Percentiles rank a stretch among this genome's conserved stretches.
phyloP scores from a whole-genome alignment of 345 rosid species.

The Eutrema heterophyllum region DNA sequence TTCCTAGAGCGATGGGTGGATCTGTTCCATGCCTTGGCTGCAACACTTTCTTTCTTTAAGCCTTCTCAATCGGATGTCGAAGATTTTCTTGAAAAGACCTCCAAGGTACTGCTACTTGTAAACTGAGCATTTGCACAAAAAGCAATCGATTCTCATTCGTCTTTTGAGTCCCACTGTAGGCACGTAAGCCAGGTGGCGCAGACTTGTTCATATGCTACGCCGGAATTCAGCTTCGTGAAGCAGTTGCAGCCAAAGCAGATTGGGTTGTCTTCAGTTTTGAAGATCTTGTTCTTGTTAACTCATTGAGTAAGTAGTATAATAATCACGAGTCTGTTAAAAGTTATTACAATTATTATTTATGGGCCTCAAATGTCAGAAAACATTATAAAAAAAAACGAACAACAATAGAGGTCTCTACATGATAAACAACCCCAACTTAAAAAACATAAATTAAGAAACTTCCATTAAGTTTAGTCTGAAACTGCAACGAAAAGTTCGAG shows the following conservation, averaged over 20 bases:
- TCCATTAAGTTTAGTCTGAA: constrained; percentile 9
- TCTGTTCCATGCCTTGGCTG: too few species aligned
- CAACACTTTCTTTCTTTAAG: too few species aligned
- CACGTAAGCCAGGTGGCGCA: constrained; percentile 68
- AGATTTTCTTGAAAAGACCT: too few species aligned
- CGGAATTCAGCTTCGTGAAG: constrained; percentile 65
- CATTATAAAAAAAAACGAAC: not conserved
- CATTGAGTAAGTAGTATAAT: not conserved
- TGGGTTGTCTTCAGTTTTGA: constrained; percentile 54
- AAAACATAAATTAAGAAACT: not conserved
- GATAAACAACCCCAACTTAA: constrained; percentile 5
- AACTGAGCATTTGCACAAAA: not conserved
- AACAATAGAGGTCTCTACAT: constrained; percentile 11
- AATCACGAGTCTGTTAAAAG: not conserved
- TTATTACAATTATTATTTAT: constrained; percentile 18
- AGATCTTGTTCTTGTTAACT: not conserved
- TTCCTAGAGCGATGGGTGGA: too few species aligned
- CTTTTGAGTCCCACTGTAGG: constrained; percentile 27
- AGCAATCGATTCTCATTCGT: not conserved
- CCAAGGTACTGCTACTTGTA: not conserved
- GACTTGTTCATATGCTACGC: constrained; percentile 67
- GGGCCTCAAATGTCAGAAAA: constrained; percentile 6
- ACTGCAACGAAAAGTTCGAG: constrained; percentile 14
- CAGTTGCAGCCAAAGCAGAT: constrained; percentile 67
- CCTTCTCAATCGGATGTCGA: too few species aligned